A percentile compares a stretch with the other conserved stretches of the same genome.
phyloP scores from a whole-genome alignment of 2,329 filamentous ascomycete genomes.

The Fusarium sp. region DNA sequence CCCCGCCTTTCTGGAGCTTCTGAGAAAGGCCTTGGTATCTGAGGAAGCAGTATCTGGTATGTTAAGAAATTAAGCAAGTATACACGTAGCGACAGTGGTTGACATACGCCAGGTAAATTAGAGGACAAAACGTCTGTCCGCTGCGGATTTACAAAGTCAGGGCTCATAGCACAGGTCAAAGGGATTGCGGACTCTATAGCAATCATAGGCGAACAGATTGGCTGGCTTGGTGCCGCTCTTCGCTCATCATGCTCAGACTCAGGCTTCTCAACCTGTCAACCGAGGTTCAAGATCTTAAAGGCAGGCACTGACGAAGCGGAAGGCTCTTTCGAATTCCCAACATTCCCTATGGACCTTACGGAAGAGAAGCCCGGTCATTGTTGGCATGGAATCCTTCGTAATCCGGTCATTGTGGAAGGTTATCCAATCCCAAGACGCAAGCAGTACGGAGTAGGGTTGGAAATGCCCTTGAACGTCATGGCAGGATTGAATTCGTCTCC shows the following conservation, averaged over 20 bases:
- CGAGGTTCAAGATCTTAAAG: no score
- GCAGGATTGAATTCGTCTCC: neutral
- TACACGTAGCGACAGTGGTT: neutral
- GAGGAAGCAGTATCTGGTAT: fast-evolving
- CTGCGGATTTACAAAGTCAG: neutral
- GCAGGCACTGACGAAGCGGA: fast-evolving
- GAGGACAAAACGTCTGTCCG: neutral
- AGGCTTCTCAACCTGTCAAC: no score
- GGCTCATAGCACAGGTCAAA: neutral
- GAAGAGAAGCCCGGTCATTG: neutral
- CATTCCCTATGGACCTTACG: fast-evolving
- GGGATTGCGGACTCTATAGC: neutral
- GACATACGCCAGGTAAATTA: neutral
- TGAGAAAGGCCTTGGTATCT: neutral
- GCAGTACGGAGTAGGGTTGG: neutral
- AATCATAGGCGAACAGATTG: neutral
- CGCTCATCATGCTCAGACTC: neutral
- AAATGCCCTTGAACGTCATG: neutral
- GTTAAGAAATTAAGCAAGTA: fast-evolving
- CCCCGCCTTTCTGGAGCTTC: fast-evolving
- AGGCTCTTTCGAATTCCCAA: fast-evolving
- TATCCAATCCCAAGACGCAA: neutral
- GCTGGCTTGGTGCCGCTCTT: neutral
- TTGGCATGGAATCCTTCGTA: neutral
- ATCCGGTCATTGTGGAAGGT: neutral